A percentile compares a stretch with the other conserved stretches of the same genome.
Evolutionary conservation across 75 land plant species (phyloP).

Genomic region (Picea glauca): DNA sequence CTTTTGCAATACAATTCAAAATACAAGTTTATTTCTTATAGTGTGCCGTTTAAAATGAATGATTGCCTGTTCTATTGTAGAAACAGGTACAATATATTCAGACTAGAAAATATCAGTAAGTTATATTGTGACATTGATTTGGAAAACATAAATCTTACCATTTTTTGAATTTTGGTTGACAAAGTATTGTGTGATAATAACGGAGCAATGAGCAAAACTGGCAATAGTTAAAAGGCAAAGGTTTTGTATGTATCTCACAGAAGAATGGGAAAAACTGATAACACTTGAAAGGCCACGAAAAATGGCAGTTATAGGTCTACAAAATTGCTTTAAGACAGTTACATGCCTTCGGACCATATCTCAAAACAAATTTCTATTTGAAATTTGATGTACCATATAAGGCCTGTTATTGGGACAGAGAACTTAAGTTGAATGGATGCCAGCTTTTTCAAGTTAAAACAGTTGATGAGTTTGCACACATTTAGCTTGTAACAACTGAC

Average conservation of each 20-base stretch:
- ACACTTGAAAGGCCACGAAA: not conserved
- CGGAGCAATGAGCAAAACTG: not conserved
- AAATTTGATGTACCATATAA: not conserved
- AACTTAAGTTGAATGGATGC: not conserved
- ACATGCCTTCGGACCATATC: not conserved
- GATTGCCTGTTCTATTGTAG: not conserved
- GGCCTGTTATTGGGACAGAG: not conserved
- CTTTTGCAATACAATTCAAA: not conserved
- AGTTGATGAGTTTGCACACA: not conserved
- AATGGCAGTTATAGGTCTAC: not conserved
- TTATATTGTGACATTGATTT: not conserved
- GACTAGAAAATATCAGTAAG: not conserved
- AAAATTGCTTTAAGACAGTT: not conserved
- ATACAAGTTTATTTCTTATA: not conserved
- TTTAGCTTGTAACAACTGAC: no score
- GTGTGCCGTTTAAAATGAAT: not conserved
- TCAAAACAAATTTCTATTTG: not conserved
- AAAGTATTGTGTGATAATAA: not conserved
- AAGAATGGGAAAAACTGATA: not conserved
- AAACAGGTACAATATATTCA: not conserved
- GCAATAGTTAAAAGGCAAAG: not conserved
- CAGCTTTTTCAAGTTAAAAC: not conserved
- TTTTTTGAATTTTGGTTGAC: not conserved
- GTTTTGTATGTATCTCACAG: not conserved
- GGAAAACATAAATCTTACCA: not conserved